Conservation (phyloP, 2,329 filamentous ascomycete species). For the Emmonsiellopsis sp. region DNA sequence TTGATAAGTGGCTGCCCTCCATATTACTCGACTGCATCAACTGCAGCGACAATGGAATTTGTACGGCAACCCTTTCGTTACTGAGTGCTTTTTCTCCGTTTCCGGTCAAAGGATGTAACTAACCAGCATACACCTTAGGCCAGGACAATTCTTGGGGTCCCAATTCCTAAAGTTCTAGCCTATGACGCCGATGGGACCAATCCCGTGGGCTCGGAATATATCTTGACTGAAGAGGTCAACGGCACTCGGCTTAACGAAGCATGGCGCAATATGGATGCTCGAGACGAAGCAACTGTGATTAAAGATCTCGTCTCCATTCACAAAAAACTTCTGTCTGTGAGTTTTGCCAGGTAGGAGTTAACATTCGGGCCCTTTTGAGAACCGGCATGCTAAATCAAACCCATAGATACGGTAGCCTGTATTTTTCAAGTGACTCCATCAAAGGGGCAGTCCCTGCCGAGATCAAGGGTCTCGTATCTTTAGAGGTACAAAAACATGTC, state of each 20-base stretch:
- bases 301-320: conserved; percentile 12
- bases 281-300: conserved; percentile 6
- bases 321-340: neutral
- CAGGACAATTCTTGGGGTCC: neutral
- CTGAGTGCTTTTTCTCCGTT: neutral
- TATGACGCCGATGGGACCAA: neutral
- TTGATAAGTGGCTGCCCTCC: neutral
- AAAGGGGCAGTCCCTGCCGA: conserved; percentile 8
- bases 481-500: neutral
- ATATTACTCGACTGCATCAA: neutral
- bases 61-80: conserved; percentile 5
- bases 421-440: conserved; percentile 2
- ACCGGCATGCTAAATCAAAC: neutral
- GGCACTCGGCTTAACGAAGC: neutral
- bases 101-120: neutral
- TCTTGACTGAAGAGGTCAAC: neutral
- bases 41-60: conserved; percentile 2
- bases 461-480: neutral
- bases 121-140: neutral
- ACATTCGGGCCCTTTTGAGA: neutral
- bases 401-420: neutral
- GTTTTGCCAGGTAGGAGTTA: neutral
- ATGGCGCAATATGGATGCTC: conserved; percentile 1
- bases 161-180: conserved; percentile 1
- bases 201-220: neutral